Evolutionary conservation across 2,329 filamentous ascomycete species (phyloP), one percentile per base, ranked within the genome.

Genomic region (Colletotrichum noveboracense): DNA sequence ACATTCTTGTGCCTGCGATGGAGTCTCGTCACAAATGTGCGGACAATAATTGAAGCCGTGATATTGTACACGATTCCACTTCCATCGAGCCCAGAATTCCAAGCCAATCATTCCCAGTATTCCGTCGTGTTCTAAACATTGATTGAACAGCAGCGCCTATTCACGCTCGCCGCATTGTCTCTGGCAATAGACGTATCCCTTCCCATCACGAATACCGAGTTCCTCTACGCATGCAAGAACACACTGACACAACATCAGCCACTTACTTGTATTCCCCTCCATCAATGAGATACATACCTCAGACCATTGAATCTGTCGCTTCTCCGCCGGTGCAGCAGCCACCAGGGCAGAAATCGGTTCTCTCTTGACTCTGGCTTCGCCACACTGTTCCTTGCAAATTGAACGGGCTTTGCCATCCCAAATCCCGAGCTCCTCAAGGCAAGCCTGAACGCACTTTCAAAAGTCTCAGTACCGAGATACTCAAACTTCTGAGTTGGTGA

Each of bases 161-260:
- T 67, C 58, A 18, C 60, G 60, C 34, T 74, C 71, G 24, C 66
- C 67, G 32, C 71, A 74, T 5, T n/a, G 18, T 16, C 48, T 24
- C 3, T 28, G 58, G 48, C 60, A 70, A 3, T 36, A 26, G 3
- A 43, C 58, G 21, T 65, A 65, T n/a, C 58, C 66, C 14, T 60
- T 60, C 6, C 71, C 71, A 3, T 74, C 71, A 12, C 64, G 60
- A 9, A 74, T 71, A 4, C 71, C 71, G 14, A 38, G 28, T 10
- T 74, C 71, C 13, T 71, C 71, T 43, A 71, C 58, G 34, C 67
- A 71, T 26, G 7, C 7, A 0, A 21, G 24, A 3, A 74, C 71
- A 7, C 71, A 71, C 71, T 71, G 1, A 13, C 4, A 2, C 3
- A 5, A 8, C 5, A 3, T 56, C 10, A 69, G 36, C 26, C 14